Percentiles rank a stretch among this genome's conserved stretches.
Evolutionary conservation across 2,329 filamentous ascomycete species (phyloP).

Genomic region (Davidsoniella neocaledoniae): DNA sequence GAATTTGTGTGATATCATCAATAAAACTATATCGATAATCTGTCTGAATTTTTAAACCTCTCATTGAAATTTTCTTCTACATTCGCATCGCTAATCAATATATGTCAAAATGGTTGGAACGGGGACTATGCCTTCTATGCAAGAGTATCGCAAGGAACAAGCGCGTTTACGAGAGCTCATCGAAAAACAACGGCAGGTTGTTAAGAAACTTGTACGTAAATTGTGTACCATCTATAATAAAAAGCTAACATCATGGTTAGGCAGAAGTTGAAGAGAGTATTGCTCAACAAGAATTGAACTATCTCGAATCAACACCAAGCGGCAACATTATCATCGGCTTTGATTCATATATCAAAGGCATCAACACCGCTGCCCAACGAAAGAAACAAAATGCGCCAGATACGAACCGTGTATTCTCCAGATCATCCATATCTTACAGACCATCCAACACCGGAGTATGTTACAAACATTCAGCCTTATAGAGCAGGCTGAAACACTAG

Average conservation of each 20-base stretch:
- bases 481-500: conserved; percentile 4
- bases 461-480: conserved; percentile 10
- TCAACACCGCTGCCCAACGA: conserved; percentile 44
- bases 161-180: conserved; percentile 30
- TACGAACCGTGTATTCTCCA: conserved; percentile 56
- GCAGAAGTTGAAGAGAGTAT: conserved; percentile 58
- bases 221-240: neutral
- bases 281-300: conserved; percentile 64
- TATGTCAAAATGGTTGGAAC: conserved; percentile 8
- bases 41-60: no score
- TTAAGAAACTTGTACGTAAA: conserved; percentile 22
- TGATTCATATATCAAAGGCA: conserved; percentile 93
- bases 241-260: conserved; percentile 17
- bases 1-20: no score
- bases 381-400: conserved; percentile 50
- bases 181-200: conserved; percentile 25
- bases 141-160: conserved; percentile 35
- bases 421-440: conserved; percentile 46
- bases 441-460: conserved; percentile 20
- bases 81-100: no score
- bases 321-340: conserved; percentile 98
- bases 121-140: conserved; percentile 22
- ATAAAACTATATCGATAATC: neutral
- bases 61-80: no score
- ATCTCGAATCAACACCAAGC: conserved; percentile 74